Evolutionary conservation across 1,284 basidiomycete genomes (phyloP), one percentile per base, ranked within the genome.

Genomic region (Coriolopsis trogii): DNA sequence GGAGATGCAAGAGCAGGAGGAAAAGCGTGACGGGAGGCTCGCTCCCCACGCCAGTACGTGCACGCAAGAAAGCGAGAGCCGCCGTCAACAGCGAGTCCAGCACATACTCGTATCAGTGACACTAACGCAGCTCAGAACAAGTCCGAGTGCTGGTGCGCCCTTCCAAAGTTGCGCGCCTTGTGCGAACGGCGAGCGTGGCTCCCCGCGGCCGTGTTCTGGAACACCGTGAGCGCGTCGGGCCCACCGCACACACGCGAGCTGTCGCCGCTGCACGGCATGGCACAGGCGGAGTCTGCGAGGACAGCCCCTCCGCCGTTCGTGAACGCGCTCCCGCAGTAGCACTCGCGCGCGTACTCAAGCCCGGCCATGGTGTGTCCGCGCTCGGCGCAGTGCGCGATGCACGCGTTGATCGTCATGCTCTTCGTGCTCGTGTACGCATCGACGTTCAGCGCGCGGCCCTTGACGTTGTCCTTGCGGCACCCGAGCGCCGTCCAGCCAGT

Each of bases 301-400:
- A 49, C 24, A 30, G 56, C 53, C 25, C 58, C 62, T 47, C 61
- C 60, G 25, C 56, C 56, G 50, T 60, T 62, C 33, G 34, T 39
- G 58, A 62, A 56, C 29, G 43, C 25, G 59, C 50, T 53, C 29
- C 63, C 63, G 54, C 63, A 65, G 58, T 65, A 65, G 58, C 63
- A 65, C 55, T 65, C 63, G 39, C 51, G 45, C 45, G 58, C 49
- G 57, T 58, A 65, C 58, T 65, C 63, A 41, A 62, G 39, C 18
- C 63, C 63, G 39, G 63, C 62, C 24, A 63, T 45, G 31, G 53
- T 41, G 59, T 61, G 62, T 25, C 63, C 63, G 45, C 36, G 57
- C 28, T 39, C 18, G 34, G 38, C 53, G 56, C 63, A 65, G 48
- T 55, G 53, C 36, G 59, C 33, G 43, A 58, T 40, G 58, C 63